Evolutionary conservation across 1,139 yeast genomes (phyloP), one percentile per base, ranked within the genome.

Genomic region (Pichia kudriavzevii): DNA sequence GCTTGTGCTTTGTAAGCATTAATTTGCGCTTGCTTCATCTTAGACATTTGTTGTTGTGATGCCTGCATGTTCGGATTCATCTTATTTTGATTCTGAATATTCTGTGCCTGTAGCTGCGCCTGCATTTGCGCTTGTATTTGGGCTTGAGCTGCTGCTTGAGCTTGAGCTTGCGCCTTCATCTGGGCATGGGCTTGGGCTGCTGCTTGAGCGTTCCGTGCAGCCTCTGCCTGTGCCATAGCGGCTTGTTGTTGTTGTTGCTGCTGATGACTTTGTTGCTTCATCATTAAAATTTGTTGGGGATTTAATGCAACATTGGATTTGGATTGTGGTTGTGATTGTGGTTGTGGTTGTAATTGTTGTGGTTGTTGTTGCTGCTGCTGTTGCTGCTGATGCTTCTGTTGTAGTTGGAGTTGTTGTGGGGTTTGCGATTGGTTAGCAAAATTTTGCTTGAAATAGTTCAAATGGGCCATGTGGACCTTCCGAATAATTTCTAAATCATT

Each of bases 381-480:
- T 14, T 39, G 48, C 25, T 43, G 50, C 26, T 44, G 48, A 32
- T 43, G 47, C 25, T 51, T 52, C 32, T 56, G 58, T 32, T 49
- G 50, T 7, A n/a, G 34, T 28, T 33, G 36, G 11, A 22, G 30
- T 11, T 22, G 50, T 26, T 34, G 35, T 39, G 35, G 45, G 29
- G 38, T 41, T 22, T 39, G 42, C 28, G 33, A 42, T 14, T 32
- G 35, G n/a, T 44, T 27, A n/a, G 28, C 23, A 32, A 47, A 53
- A 22, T 44, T 49, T 14, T 52, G 51, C 18, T 58, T 53, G 20
- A 72, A 59, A 52, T 71, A 56, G 34, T 68, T 72, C 33, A 64
- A 58, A 55, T 80, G 87, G 30, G 77, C 64, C 28, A 67, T 64
- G 50, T 79, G 80, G 7, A 77, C 74, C 38, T 74, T 79, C 49